Conservation (phyloP, 2,329 filamentous ascomycete species). For the Monilinia fructigena region DNA sequence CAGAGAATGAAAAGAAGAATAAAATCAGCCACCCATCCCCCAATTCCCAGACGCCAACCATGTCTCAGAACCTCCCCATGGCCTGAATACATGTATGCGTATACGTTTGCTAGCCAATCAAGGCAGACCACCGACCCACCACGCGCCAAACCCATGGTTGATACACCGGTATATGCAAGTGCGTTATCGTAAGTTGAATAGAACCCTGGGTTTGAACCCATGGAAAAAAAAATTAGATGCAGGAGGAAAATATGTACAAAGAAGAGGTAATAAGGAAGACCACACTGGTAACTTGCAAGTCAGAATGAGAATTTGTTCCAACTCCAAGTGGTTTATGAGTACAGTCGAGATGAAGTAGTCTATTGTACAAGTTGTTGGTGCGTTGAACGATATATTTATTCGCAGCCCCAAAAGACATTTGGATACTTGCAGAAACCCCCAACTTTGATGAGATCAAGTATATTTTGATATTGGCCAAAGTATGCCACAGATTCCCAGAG, state of each 20-base stretch:
- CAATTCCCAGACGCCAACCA: not conserved
- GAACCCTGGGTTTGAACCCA: not conserved
- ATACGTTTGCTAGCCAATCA: slow-evolving; percentile 9
- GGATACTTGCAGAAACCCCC: not conserved
- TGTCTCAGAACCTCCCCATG: not conserved
- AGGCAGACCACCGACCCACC: not conserved
- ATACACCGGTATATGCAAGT: slow-evolving; percentile 1
- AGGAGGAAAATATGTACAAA: slow-evolving; percentile 3
- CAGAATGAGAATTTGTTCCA: not conserved
- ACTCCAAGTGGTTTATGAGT: not conserved
- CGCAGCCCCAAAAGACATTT: not conserved
- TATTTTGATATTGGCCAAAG: not conserved
- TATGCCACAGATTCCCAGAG: not conserved
- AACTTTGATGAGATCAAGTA: not conserved
- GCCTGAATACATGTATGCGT: slow-evolving; percentile 11
- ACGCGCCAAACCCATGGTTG: not conserved
- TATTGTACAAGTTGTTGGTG: not conserved
- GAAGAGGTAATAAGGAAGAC: not conserved
- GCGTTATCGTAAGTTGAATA: not conserved
- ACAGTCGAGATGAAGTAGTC: not conserved
- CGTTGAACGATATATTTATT: not conserved
- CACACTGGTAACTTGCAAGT: not conserved
- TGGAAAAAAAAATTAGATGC: not conserved
- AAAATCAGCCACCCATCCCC: not conserved
- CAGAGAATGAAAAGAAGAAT: not conserved